phyloP scores from a whole-genome alignment of 2,329 filamentous ascomycete species.

The Phoma sp. region DNA sequence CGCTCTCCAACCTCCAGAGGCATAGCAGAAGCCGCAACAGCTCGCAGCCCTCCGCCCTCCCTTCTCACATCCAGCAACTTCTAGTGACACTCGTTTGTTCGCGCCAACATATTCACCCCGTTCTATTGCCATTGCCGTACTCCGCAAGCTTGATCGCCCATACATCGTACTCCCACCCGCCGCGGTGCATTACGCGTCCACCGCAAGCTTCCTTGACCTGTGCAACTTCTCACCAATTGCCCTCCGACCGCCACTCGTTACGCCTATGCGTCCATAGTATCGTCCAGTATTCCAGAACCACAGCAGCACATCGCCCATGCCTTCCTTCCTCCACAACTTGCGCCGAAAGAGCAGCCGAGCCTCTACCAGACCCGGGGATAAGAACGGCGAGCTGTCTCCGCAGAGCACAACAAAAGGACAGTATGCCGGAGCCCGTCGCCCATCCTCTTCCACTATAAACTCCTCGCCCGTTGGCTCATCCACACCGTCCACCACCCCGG shows the following conservation, averaged over 20 bases:
- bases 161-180: constrained; percentile 9
- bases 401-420: constrained; percentile 28
- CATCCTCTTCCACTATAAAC: constrained; percentile 67
- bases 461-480: constrained; percentile 67
- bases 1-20: constrained; percentile 6
- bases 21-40: constrained; percentile 1
- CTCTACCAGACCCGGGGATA: constrained; percentile 63
- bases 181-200: constrained; percentile 37
- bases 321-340: constrained; percentile 75
- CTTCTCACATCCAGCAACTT: constrained; percentile 21
- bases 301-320: constrained; percentile 44
- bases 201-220: constrained; percentile 8
- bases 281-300: constrained; percentile 12
- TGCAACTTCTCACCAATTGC: constrained; percentile 15
- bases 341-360: constrained; percentile 74
- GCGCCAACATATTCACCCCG: constrained; percentile 23
- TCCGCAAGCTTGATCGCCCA: constrained; percentile 21
- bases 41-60: constrained; percentile 20
- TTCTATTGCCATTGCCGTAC: constrained; percentile 28
- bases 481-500: constrained; percentile 70
- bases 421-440: constrained; percentile 52
- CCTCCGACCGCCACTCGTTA: constrained; percentile 21
- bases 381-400: constrained; percentile 17
- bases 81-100: constrained; percentile 33
- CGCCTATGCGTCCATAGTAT: constrained; percentile 25